A percentile compares a stretch with the other conserved stretches of the same genome.
Evolutionary conservation across 495 filamentous ascomycete species (phyloP).

Genomic region (Amniculicola lignicola): DNA sequence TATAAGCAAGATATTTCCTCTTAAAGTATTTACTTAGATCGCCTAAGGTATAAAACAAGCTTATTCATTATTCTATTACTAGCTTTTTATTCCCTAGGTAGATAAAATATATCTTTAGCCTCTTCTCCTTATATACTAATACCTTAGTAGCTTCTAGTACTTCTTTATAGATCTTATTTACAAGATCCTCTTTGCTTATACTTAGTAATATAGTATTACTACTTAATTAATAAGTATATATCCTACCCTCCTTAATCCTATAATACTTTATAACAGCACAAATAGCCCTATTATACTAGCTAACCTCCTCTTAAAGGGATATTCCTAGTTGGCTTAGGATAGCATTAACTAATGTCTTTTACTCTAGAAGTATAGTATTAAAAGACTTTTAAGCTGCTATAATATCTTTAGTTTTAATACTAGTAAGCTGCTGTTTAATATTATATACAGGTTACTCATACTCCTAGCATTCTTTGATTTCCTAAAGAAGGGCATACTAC

Average conservation of each 20-base stretch:
- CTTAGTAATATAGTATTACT: neutral
- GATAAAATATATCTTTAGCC: no score
- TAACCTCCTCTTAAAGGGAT: slow-evolving; percentile 18
- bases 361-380: slow-evolving; percentile 10
- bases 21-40: no score
- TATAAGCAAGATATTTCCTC: no score
- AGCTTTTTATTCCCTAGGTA: no score
- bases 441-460: slow-evolving; percentile 38
- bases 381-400: slow-evolving; percentile 5
- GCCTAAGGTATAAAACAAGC: no score
- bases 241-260: no score
- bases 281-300: slow-evolving; percentile 23
- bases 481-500: slow-evolving; percentile 25
- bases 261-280: slow-evolving; percentile 27
- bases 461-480: slow-evolving; percentile 35
- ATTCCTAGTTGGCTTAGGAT: slow-evolving; percentile 18
- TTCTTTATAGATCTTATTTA: slow-evolving; percentile 9
- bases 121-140: no score
- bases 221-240: slow-evolving; percentile 10
- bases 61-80: no score
- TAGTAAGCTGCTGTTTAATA: slow-evolving; percentile 37
- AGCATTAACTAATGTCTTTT: slow-evolving; percentile 25
- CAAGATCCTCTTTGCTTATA: slow-evolving; percentile 15
- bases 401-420: slow-evolving; percentile 14
- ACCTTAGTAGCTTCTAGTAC: slow-evolving; percentile 34